phyloP scores from a whole-genome alignment of 805 yeast species.

The Yamadazyma laniorum region DNA sequence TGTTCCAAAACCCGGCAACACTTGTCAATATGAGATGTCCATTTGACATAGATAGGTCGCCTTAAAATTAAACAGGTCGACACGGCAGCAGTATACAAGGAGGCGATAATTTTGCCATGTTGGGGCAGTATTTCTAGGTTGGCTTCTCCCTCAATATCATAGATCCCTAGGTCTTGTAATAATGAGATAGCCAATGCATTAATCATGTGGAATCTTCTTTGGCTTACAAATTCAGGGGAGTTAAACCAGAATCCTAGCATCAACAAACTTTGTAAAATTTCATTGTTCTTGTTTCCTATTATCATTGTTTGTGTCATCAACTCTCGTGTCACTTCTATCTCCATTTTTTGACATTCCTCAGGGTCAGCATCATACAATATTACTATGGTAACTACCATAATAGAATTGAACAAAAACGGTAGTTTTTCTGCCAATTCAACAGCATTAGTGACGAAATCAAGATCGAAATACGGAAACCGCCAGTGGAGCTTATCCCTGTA shows the following conservation, averaged over 20 bases:
- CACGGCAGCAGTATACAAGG: conserved; percentile 60
- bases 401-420: conserved; percentile 63
- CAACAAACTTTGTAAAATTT: conserved; percentile 60
- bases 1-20: conserved; percentile 52
- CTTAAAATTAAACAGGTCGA: conserved; percentile 65
- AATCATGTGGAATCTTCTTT: conserved; percentile 72
- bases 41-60: conserved; percentile 57
- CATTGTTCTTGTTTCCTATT: conserved; percentile 67
- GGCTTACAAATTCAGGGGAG: conserved; percentile 76
- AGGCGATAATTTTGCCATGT: conserved; percentile 51
- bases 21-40: conserved; percentile 65
- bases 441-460: conserved; percentile 45
- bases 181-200: conserved; percentile 63
- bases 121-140: conserved; percentile 27
- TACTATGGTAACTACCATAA: conserved; percentile 61
- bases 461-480: conserved; percentile 55
- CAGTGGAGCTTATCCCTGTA: conserved; percentile 50
- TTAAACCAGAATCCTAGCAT: conserved; percentile 77
- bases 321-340: conserved; percentile 51
- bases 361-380: conserved; percentile 33
- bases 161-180: conserved; percentile 74
- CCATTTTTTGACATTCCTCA: conserved; percentile 47
- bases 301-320: conserved; percentile 60
- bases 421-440: conserved; percentile 47
- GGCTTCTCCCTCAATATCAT: conserved; percentile 41